Evolutionary conservation across 129 eudicot genomes (phyloP).

Genomic region (Tagetes erecta): DNA sequence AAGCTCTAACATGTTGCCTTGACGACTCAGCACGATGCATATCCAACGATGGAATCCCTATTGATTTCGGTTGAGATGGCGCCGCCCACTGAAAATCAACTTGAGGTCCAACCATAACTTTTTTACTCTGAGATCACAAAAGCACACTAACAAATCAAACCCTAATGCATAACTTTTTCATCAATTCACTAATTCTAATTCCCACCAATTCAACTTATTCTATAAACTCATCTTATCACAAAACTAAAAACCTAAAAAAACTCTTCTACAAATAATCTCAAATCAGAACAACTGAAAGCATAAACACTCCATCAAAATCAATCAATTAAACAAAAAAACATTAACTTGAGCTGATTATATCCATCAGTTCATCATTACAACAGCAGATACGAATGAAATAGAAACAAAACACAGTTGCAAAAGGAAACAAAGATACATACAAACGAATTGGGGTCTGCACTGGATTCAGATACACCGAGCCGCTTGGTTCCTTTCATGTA

Average conservation of each 20-base stretch:
- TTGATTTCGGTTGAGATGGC: conserved; percentile 41
- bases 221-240: conserved; percentile 5
- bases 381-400: background rate
- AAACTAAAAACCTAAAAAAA: background rate
- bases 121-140: conserved; percentile 66
- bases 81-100: conserved; percentile 51
- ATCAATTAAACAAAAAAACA: conserved; percentile 21
- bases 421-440: conserved; percentile 33
- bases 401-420: background rate
- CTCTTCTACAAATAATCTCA: background rate
- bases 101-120: conserved; percentile 51
- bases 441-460: conserved; percentile 37
- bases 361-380: background rate
- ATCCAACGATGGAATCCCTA: conserved; percentile 52
- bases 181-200: background rate
- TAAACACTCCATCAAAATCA: background rate
- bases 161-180: background rate
- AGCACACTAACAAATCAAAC: conserved; percentile 13
- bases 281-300: conserved; percentile 6
- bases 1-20: conserved; percentile 95
- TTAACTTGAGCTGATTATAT: background rate
- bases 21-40: conserved; percentile 63
- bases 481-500: conserved; percentile 61
- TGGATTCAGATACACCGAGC: conserved; percentile 42
- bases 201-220: background rate